Evolutionary conservation across 495 filamentous ascomycete species (phyloP), one percentile per base, ranked within the genome.

Genomic region (Aspergillus campestris): DNA sequence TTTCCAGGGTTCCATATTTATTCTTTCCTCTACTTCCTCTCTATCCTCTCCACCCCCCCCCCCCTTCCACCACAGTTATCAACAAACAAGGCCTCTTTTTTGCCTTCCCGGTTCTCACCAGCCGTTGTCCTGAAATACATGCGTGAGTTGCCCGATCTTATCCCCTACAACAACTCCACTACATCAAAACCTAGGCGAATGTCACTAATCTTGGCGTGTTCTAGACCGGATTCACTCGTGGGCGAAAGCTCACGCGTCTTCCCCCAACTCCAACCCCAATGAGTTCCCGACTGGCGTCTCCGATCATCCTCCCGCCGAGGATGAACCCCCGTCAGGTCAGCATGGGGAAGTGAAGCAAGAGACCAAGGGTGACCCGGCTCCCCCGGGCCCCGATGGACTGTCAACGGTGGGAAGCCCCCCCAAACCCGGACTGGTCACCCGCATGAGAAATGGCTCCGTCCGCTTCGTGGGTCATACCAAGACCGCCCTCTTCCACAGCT

Each of bases 401-500:
- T 51, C 31, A 38, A 47, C 10, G 14, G 53, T 24, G n/a, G 47
- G 56, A 48, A 47, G 57, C 6, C 34, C 49, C 42, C 29, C 49
- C 27, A 65, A 65, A 32, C 61, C 53, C 31, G 55, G 52, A 39
- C 46, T 66, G 30, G 8, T 56, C 38, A 40, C 55, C 40, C 67
- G 67, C 9, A 57, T 61, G 56, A 61, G 58, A 27, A 59, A 62
- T 49, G 67, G 65, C 14, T 51, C 37, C 32, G 47, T 56, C 37
- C 67, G 67, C 7, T 71, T 71, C 56, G 42, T 44, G 42, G 47
- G 50, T 13, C 67, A 71, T 40, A 69, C 67, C 47, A 66, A 60
- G 51, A 57, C 59, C 27, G 67, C 67, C 12, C 31, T 71, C 18
- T 69, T 49, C 47, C 64, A 71, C 51, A 90, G 83, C 71, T 86